Percentiles rank a stretch among this genome's conserved stretches.
These are phyloP conservation scores for Ustilago hordei DNA, from an alignment of 1,284 basidiomycete species.

Conservation along the genomic window DNA sequence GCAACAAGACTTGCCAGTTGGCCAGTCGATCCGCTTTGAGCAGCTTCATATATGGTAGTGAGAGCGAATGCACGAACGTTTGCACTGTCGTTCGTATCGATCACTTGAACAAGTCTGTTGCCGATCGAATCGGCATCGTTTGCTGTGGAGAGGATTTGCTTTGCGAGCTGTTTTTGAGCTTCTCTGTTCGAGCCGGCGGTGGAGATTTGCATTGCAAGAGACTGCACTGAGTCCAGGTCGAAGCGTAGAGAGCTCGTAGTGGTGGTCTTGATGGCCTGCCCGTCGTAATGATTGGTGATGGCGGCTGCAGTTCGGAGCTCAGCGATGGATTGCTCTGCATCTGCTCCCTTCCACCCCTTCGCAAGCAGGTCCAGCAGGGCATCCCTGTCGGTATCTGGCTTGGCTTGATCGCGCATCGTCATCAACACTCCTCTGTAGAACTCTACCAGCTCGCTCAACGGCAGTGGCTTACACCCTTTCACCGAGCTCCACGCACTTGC, in stretches of 20 bases:
- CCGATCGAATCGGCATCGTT: neutral
- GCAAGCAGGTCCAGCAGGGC: conserved; percentile 10
- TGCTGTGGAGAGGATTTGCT: neutral
- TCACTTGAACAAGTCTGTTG: conserved; percentile 14
- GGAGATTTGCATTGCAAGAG: conserved; percentile 6
- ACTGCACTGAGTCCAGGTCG: conserved; percentile 17
- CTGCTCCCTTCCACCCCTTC: conserved; percentile 1
- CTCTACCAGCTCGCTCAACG: neutral
- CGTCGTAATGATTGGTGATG: neutral
- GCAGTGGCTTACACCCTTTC: neutral
- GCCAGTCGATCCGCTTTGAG: neutral
- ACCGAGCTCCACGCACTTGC: conserved; percentile 14
- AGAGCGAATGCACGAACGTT: conserved; percentile 13
- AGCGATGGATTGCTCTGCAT: conserved; percentile 16
- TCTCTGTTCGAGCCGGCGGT: conserved; percentile 1
- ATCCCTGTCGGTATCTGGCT: neutral
- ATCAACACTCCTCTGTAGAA: conserved; percentile 13
- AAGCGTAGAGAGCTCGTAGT: conserved; percentile 6
- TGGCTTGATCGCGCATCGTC: conserved; percentile 5
- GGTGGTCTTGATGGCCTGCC: too few relatives aligned
- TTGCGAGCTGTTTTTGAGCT: conserved; percentile 9
- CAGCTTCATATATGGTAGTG: neutral
- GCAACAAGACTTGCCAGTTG: neutral
- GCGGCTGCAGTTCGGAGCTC: conserved; percentile 3
- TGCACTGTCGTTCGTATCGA: conserved; percentile 33